Percentiles rank a stretch among this genome's conserved stretches.
phyloP scores from a whole-genome alignment of 441 rosid genomes.

The Pelargonium exstipulatum region DNA sequence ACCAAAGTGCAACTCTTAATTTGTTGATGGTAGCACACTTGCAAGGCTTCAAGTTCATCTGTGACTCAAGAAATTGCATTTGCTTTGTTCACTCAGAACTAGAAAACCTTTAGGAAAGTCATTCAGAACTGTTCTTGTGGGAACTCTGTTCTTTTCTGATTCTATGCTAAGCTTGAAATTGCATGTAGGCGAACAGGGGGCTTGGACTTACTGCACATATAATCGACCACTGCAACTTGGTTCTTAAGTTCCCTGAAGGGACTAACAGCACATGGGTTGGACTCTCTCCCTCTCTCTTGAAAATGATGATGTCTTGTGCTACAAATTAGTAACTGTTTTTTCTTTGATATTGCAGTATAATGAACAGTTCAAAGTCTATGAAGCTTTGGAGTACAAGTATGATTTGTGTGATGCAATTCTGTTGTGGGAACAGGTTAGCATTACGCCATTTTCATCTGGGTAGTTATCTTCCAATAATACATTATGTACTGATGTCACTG shows the following conservation, averaged over 20 bases:
- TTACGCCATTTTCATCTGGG: slow-evolving; percentile 2
- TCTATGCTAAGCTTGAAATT: slow-evolving; percentile 4
- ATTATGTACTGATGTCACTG: slow-evolving; percentile 28
- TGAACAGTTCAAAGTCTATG: slow-evolving; percentile 71
- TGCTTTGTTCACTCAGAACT: too few species aligned
- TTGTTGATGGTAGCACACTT: background rate
- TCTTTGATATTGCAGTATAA: slow-evolving; percentile 55
- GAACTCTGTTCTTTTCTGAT: too few species aligned
- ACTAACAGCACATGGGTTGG: slow-evolving; percentile 96
- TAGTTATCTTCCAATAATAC: slow-evolving; percentile 15
- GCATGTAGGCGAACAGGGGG: slow-evolving; percentile 74
- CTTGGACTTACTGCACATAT: slow-evolving; percentile 74
- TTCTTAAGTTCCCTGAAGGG: slow-evolving; percentile 83
- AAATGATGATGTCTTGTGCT: too few species aligned
- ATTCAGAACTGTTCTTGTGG: background rate
- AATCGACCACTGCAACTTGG: slow-evolving; percentile 68
- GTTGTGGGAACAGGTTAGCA: slow-evolving; percentile 90
- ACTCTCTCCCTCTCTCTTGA: slow-evolving; percentile 16
- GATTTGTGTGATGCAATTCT: slow-evolving; percentile 84
- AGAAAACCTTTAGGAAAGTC: too few species aligned
- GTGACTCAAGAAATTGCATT: background rate
- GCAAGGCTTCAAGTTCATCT: background rate
- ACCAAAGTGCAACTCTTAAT: background rate
- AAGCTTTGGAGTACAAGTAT: slow-evolving; percentile 81
- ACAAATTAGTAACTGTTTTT: too few species aligned